phyloP scores from a whole-genome alignment of 2,329 filamentous ascomycete genomes.

The Penicillium frequentans region DNA sequence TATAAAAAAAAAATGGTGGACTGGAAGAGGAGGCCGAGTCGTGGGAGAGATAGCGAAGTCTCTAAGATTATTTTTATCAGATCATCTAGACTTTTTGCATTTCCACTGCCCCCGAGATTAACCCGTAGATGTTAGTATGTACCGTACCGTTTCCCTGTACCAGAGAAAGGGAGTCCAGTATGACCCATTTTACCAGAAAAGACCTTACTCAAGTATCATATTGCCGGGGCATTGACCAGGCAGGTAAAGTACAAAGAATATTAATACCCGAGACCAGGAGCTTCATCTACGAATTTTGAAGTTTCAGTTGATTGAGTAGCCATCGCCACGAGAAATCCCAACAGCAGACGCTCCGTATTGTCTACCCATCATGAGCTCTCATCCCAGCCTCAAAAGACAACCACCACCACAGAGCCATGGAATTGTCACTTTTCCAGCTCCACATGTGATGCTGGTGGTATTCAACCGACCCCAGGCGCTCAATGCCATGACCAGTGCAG shows the following conservation, averaged over 20 bases:
- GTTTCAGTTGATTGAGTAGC: neutral
- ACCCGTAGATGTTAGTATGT: neutral
- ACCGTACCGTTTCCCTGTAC: neutral
- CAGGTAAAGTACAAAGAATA: neutral
- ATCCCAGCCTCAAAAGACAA: slow-evolving; percentile 8
- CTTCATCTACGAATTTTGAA: neutral
- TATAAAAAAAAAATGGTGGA: neutral
- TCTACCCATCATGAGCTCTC: neutral
- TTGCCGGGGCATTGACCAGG: neutral
- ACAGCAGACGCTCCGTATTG: neutral
- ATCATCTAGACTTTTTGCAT: neutral
- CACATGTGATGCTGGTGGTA: slow-evolving; percentile 14
- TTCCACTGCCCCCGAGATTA: neutral
- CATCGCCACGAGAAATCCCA: neutral
- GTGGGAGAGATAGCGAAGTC: neutral
- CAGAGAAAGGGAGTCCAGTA: neutral
- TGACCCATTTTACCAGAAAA: neutral
- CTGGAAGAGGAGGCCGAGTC: neutral
- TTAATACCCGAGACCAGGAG: neutral
- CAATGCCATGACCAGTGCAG: slow-evolving; percentile 16
- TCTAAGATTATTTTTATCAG: neutral
- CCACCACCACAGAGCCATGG: slow-evolving; percentile 8
- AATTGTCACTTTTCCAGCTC: slow-evolving; percentile 11
- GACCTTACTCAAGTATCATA: neutral
- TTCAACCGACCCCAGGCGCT: slow-evolving; percentile 17